Percentiles rank a stretch among this genome's conserved stretches.
Conservation (phyloP, 2,329 filamentous ascomycete species). For the Malbranchea zuffiana region DNA sequence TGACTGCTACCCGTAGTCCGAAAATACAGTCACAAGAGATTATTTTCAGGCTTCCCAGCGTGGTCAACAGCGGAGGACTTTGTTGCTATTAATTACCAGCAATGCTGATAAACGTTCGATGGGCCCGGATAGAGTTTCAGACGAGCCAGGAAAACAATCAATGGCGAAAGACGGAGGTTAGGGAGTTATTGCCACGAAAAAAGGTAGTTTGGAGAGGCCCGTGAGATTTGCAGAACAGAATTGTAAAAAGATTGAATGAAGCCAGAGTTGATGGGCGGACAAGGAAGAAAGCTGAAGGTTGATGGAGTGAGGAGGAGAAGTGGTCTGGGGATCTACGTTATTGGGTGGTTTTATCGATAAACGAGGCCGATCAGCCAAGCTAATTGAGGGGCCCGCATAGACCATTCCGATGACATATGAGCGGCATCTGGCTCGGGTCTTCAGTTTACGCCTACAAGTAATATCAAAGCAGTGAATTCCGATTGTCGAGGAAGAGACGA, state of each 20-base stretch:
- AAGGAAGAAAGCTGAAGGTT: neutral
- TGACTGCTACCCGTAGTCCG: slow-evolving; percentile 37
- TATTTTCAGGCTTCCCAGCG: too few relatives aligned
- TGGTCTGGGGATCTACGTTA: neutral
- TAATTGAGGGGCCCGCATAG: too few relatives aligned
- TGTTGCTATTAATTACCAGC: too few relatives aligned
- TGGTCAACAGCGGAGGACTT: too few relatives aligned
- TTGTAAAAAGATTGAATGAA: too few relatives aligned
- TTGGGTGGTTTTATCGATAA: slow-evolving; percentile 7
- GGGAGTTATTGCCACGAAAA: slow-evolving; percentile 1
- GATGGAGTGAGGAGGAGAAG: neutral
- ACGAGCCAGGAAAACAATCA: neutral
- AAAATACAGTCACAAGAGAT: slow-evolving; percentile 1
- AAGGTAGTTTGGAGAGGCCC: neutral
- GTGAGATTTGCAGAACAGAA: neutral
- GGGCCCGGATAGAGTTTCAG: slow-evolving; percentile 1
- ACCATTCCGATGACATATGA: too few relatives aligned
- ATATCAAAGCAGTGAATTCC: too few relatives aligned
- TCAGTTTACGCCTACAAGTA: too few relatives aligned
- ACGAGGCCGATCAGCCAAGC: slow-evolving; percentile 1
- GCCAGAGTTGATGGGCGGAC: neutral
- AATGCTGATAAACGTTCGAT: too few relatives aligned
- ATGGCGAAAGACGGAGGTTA: neutral
- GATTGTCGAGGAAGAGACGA: too few relatives aligned
- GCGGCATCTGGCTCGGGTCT: too few relatives aligned